Conservation (phyloP, 2,329 filamentous ascomycete genomes). For the Phyllosticta ampelicida region DNA sequence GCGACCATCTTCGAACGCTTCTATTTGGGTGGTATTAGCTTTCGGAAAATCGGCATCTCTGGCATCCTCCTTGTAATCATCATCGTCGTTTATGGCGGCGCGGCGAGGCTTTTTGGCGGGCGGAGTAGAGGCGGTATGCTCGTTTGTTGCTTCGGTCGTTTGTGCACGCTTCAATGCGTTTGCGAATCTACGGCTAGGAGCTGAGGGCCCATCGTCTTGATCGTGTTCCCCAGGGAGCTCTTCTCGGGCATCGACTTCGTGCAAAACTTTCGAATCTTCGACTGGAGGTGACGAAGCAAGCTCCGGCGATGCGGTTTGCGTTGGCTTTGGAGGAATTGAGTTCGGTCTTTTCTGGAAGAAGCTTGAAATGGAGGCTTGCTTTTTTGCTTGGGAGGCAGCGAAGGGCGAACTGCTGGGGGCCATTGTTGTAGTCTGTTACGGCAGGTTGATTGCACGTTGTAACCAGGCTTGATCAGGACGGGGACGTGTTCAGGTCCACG, state of each 20-base stretch:
- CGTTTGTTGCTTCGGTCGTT: slow-evolving; percentile 13
- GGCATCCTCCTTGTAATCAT: slow-evolving; percentile 24
- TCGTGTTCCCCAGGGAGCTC: not conserved
- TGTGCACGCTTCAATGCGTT: slow-evolving; percentile 36
- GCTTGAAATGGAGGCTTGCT: slow-evolving; percentile 73
- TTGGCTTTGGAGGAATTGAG: slow-evolving; percentile 19
- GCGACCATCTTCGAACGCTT: slow-evolving; percentile 9
- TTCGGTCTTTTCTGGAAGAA: slow-evolving; percentile 54
- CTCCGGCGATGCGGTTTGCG: slow-evolving; percentile 1
- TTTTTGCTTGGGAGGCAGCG: slow-evolving; percentile 41
- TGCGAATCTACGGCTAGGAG: slow-evolving; percentile 18
- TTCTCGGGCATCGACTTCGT: not conserved
- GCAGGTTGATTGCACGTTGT: not conserved
- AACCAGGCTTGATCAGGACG: not conserved
- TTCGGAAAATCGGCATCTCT: slow-evolving; percentile 26
- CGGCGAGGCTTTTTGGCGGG: slow-evolving; percentile 2
- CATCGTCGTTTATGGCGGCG: slow-evolving; percentile 23
- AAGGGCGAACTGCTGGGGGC: slow-evolving; percentile 26
- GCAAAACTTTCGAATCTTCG: not conserved
- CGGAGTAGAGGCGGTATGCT: not conserved
- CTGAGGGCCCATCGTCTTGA: not conserved
- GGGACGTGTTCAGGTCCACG: not conserved
- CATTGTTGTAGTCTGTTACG: slow-evolving; percentile 17
- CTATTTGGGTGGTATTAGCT: not conserved
- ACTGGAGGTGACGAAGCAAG: not conserved